A percentile compares a stretch with the other conserved stretches of the same genome.
Evolutionary conservation across 139 green algal species (phyloP).

Genomic region (Tetraselmis chui): DNA sequence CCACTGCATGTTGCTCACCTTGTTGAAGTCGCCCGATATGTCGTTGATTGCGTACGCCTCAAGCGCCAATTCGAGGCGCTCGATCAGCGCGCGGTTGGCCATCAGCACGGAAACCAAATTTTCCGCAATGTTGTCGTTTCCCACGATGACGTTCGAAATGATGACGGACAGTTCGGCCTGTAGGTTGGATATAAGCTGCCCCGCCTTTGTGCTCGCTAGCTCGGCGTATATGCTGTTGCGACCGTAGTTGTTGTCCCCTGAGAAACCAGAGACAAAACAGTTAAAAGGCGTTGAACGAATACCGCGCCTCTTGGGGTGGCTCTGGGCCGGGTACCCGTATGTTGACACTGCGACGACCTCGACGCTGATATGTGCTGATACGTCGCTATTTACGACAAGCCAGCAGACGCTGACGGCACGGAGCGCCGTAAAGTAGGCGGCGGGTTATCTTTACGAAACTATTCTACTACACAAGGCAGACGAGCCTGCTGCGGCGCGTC

Average conservation of each 20-base stretch:
- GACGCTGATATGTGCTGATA: too few species aligned
- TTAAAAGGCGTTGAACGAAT: too few species aligned
- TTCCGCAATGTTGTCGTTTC: neutral
- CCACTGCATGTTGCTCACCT: neutral
- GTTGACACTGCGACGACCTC: too few species aligned
- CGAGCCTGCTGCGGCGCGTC: too few species aligned
- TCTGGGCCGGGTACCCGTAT: too few species aligned
- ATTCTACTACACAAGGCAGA: too few species aligned
- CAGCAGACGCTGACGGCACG: too few species aligned
- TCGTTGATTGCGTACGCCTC: neutral
- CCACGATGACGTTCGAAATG: neutral
- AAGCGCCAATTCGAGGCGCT: neutral
- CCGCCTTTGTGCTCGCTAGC: neutral
- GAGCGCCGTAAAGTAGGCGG: too few species aligned
- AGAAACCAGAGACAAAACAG: neutral
- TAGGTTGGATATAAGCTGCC: neutral
- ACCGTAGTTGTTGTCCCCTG: neutral
- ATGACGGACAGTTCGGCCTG: neutral
- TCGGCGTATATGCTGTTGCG: neutral
- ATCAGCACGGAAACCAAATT: neutral
- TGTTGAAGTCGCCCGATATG: neutral
- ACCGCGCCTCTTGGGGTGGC: too few species aligned
- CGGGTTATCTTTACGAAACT: too few species aligned
- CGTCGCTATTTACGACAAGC: too few species aligned
- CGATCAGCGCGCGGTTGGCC: neutral